Evolutionary conservation across 768 basidiomycete genomes (phyloP), one percentile per base, ranked within the genome.

Genomic region (Ramaria sp.): DNA sequence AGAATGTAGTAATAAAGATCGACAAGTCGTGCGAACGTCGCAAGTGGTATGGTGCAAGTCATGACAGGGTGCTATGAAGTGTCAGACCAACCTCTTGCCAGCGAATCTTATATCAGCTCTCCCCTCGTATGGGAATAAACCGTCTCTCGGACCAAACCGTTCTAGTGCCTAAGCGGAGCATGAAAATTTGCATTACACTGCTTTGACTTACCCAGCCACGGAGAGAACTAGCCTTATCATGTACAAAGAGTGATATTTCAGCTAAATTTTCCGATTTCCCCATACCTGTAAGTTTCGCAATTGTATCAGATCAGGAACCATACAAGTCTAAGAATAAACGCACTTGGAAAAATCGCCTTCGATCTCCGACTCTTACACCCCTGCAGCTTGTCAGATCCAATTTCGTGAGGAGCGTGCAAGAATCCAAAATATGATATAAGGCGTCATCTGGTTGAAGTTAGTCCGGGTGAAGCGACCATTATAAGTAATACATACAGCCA

Each of bases 321-420:
- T 41, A 41, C 1, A 18, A 41, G 18, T 7, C 2, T n/a, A 7
- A 2, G 8, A 4, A 15, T 5, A 41, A 6, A 41, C 66, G 15
- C 43, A 75, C 83, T 70, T 85, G 81, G 60, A 87, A 87, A 60
- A 87, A 81, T 6, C 74, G 74, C 13, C 85, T 72, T 24, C 84
- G 69, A 57, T 84, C 81, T 0, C 70, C 70, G 4, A 85, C 72
- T 5, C 61, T 69, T 51, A 87, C 71, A 4, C 84, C 77, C 50
- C 84, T 73, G 57, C 84, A 87, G 56, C 82, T 78, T 3, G 81
- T 85, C 43, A 87, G 66, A 61, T 85, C 78, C 13, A 86, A 62
- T n/a, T 68, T 74, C 55, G 70, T 65, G 27, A 87, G 67, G 27
- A 66, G 68, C 2, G 68, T 58, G 59, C 85, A 87, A 0, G 70